Percentiles rank a stretch among this genome's conserved stretches.
phyloP scores from a whole-genome alignment of 139 green algal genomes.

The Chlorella sp. region DNA sequence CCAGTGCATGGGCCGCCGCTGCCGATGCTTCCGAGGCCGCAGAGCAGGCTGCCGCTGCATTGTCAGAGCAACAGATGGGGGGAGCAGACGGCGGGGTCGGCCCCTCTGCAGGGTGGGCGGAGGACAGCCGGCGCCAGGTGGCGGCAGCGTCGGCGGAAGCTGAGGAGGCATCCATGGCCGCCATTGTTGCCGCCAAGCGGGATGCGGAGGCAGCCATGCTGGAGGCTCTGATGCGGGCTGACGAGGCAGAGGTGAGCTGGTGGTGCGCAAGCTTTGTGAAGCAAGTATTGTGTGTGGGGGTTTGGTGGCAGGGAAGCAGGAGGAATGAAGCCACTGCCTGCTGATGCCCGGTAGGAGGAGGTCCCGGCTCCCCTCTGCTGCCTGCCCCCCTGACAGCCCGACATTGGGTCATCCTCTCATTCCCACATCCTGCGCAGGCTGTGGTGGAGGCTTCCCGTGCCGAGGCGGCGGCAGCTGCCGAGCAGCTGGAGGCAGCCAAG shows the following conservation, averaged over 20 bases:
- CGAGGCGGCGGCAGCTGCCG: slow-evolving; percentile 8
- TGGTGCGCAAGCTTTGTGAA: too few relatives aligned
- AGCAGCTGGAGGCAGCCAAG: slow-evolving; percentile 4
- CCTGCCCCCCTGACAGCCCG: too few relatives aligned
- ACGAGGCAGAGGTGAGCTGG: slow-evolving; percentile 9
- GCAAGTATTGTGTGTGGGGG: too few relatives aligned
- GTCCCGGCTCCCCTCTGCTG: too few relatives aligned
- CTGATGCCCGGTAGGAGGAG: too few relatives aligned
- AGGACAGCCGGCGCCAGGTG: slow-evolving; percentile 8
- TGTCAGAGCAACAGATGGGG: neutral
- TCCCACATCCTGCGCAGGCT: neutral
- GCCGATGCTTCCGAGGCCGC: neutral
- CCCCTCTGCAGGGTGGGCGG: neutral
- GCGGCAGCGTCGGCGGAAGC: neutral
- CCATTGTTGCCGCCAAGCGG: slow-evolving; percentile 9
- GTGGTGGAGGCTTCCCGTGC: slow-evolving; percentile 1
- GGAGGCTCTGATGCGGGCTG: slow-evolving; percentile 13
- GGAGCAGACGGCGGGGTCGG: neutral
- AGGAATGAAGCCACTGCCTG: too few relatives aligned
- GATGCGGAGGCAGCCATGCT: slow-evolving; percentile 25
- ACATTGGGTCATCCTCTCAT: too few relatives aligned
- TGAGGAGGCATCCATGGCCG: slow-evolving; percentile 7
- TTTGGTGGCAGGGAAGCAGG: too few relatives aligned
- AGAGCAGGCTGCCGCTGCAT: neutral
- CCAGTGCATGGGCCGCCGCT: slow-evolving; percentile 15